phyloP scores from a whole-genome alignment of 176 grass and related monocot genomes.

The Areca catechu region DNA sequence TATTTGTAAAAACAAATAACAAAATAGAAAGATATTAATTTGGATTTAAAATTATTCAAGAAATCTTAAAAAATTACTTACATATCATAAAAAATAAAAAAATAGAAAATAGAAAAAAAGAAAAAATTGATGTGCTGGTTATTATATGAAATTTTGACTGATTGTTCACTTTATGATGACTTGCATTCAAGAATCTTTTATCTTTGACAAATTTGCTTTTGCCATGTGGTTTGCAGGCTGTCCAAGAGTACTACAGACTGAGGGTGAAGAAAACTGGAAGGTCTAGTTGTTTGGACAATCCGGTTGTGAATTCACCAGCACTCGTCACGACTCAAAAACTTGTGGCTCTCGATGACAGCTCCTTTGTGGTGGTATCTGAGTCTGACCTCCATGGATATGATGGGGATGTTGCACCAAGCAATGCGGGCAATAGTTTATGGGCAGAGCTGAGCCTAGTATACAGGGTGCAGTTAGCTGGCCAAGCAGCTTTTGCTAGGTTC shows the following conservation, averaged over 20 bases:
- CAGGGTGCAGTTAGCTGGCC: slow-evolving; percentile 52
- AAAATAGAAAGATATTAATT: too few species aligned
- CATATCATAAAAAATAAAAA: too few species aligned
- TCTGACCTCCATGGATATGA: slow-evolving; percentile 76
- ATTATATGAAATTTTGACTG: too few species aligned
- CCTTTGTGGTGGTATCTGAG: slow-evolving; percentile 69
- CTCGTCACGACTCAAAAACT: slow-evolving; percentile 32
- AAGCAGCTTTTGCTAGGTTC: slow-evolving; percentile 51
- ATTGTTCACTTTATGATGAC: too few species aligned
- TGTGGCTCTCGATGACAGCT: slow-evolving; percentile 56
- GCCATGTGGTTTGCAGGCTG: slow-evolving; percentile 36
- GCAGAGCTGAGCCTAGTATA: slow-evolving; percentile 65
- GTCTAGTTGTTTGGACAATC: slow-evolving; percentile 14
- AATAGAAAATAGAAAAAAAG: too few species aligned
- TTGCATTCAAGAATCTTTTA: too few species aligned
- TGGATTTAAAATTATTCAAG: too few species aligned
- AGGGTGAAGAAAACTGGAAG: slow-evolving; percentile 41
- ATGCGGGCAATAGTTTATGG: slow-evolving; percentile 37
- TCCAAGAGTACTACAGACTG: slow-evolving; percentile 59
- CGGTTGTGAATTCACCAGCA: slow-evolving; percentile 27
- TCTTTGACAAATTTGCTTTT: too few species aligned
- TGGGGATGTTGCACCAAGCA: slow-evolving; percentile 13
- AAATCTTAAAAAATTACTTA: too few species aligned
- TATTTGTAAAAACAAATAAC: too few species aligned
- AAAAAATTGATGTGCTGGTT: too few species aligned